These are phyloP conservation scores for Cladosporium sp. DNA, from an alignment of 2,329 filamentous ascomycete species.

Conservation along the genomic window DNA sequence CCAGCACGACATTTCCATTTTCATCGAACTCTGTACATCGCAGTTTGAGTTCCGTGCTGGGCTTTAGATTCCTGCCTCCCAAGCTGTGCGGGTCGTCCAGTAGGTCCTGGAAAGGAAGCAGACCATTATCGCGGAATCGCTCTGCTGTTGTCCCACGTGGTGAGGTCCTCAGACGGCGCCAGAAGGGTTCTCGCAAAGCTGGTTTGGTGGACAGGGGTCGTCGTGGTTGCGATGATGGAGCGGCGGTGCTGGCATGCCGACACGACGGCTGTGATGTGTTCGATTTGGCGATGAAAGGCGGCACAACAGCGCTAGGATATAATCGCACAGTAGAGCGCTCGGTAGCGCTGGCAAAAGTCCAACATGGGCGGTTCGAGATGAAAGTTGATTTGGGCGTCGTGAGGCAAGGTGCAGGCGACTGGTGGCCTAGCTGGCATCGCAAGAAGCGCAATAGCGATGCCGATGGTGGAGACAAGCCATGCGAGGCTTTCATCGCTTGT, in stretches of 20 bases:
- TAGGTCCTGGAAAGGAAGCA: slow-evolving; percentile 55
- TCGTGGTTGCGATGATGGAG: slow-evolving; percentile 6
- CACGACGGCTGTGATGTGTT: not conserved
- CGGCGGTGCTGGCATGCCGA: not conserved
- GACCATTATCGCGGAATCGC: slow-evolving; percentile 55
- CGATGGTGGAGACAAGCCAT: slow-evolving; percentile 50
- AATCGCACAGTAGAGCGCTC: not conserved
- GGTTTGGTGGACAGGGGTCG: slow-evolving; percentile 29
- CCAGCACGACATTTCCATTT: slow-evolving; percentile 84
- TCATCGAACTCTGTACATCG: slow-evolving; percentile 95
- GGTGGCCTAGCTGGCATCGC: slow-evolving; percentile 61
- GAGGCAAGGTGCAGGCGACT: not conserved
- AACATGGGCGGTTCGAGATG: not conserved
- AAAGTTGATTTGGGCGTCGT: not conserved
- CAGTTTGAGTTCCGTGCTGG: slow-evolving; percentile 79
- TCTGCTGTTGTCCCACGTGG: slow-evolving; percentile 30
- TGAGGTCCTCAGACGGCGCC: slow-evolving; percentile 6
- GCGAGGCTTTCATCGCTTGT: slow-evolving; percentile 20
- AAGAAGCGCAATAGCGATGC: slow-evolving; percentile 69
- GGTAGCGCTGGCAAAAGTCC: slow-evolving; percentile 7
- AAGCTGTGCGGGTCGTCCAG: slow-evolving; percentile 63
- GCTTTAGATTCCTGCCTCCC: slow-evolving; percentile 70
- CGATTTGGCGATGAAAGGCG: not conserved
- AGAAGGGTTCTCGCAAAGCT: slow-evolving; percentile 27
- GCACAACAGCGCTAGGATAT: not conserved